A percentile compares a stretch with the other conserved stretches of the same genome.
Conservation (phyloP, 164 flowering plant genomes). For the Umbellularia californica region DNA sequence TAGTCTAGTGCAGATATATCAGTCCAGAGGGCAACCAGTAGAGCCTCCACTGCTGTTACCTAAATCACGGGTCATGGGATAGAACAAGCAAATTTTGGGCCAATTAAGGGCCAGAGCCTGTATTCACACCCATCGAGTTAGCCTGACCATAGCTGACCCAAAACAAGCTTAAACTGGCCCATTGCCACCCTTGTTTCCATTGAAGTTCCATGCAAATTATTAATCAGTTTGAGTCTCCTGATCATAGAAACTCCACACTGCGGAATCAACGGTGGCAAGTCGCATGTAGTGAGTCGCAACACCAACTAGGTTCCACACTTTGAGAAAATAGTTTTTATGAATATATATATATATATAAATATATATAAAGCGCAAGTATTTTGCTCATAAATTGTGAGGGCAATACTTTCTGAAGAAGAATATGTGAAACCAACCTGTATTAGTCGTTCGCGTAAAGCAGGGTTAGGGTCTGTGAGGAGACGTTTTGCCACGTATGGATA, state of each 20-base stretch:
- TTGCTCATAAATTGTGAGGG: not conserved
- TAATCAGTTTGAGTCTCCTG: not conserved
- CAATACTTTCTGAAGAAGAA: conserved; percentile 2
- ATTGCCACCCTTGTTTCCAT: not conserved
- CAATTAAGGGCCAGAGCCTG: too few relatives aligned
- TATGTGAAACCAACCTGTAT: conserved; percentile 63
- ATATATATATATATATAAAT: not conserved
- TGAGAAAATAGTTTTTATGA: conserved; percentile 2
- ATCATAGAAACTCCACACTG: not conserved
- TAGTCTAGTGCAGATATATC: too few relatives aligned
- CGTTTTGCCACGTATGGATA: conserved; percentile 98
- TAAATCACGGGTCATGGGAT: too few relatives aligned
- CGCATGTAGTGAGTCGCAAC: not conserved
- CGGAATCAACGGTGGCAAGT: not conserved
- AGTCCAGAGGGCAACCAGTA: too few relatives aligned
- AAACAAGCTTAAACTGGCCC: too few relatives aligned
- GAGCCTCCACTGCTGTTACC: too few relatives aligned
- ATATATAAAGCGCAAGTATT: not conserved
- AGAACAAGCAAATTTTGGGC: too few relatives aligned
- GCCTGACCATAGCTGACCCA: too few relatives aligned
- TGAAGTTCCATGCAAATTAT: not conserved
- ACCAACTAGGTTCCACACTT: not conserved
- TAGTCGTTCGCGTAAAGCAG: conserved; percentile 95
- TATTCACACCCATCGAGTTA: too few relatives aligned
- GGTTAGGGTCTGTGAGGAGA: conserved; percentile 93